Conservation (phyloP, 495 filamentous ascomycete genomes). For the Aspergillus funiculosus region DNA sequence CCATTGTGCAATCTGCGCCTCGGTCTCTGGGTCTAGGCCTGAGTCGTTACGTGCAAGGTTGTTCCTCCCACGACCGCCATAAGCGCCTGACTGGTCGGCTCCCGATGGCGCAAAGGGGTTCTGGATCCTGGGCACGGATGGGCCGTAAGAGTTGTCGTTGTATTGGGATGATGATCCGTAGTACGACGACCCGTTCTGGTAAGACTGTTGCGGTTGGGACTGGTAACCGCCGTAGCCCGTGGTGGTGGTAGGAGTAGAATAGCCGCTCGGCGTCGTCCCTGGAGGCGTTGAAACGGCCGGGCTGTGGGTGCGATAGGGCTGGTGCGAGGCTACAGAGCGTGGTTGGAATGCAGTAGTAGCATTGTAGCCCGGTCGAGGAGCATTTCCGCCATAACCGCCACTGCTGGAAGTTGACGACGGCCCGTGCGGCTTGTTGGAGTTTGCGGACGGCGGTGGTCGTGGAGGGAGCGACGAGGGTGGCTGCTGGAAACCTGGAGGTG, state of each 20-base stretch:
- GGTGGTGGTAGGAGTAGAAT: slow-evolving; percentile 33
- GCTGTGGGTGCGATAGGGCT: slow-evolving; percentile 38
- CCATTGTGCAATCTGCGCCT: slow-evolving; percentile 94
- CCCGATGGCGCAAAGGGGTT: slow-evolving; percentile 77
- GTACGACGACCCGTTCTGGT: slow-evolving; percentile 43
- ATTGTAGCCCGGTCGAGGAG: slow-evolving; percentile 31
- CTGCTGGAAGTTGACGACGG: slow-evolving; percentile 34
- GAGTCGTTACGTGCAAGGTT: slow-evolving; percentile 43
- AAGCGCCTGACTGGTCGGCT: slow-evolving; percentile 32
- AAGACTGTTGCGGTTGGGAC: slow-evolving; percentile 31
- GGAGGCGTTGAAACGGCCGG: slow-evolving; percentile 42
- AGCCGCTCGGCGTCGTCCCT: slow-evolving; percentile 34
- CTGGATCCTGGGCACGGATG: slow-evolving; percentile 65
- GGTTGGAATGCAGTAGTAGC: slow-evolving; percentile 57
- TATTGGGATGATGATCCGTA: slow-evolving; percentile 48
- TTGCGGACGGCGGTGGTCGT: slow-evolving; percentile 66
- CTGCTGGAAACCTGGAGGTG: slow-evolving; percentile 79
- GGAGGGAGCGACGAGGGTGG: slow-evolving; percentile 71
- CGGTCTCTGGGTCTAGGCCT: slow-evolving; percentile 74
- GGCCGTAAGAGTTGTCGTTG: slow-evolving; percentile 47
- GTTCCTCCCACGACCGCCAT: slow-evolving; percentile 20
- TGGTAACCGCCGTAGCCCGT: slow-evolving; percentile 34
- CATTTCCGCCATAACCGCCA: slow-evolving; percentile 30
- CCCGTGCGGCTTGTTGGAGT: slow-evolving; percentile 48
- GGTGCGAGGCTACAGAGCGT: slow-evolving; percentile 53